Percentiles rank a stretch among this genome's conserved stretches.
Conservation (phyloP, 2,329 filamentous ascomycete genomes). For the Aspergillus luchuensis region DNA sequence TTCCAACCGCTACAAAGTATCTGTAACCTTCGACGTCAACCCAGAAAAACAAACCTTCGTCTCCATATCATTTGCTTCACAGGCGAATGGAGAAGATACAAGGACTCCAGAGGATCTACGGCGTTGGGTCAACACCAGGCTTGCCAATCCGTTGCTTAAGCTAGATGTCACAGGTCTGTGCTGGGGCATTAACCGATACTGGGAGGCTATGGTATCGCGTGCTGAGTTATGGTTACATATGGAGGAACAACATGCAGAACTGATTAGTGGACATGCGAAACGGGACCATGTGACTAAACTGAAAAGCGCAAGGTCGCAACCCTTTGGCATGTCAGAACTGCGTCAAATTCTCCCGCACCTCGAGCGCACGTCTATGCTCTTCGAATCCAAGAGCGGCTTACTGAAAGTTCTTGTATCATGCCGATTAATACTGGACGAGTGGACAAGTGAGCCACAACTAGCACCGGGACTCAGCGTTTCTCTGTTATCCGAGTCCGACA, state of each 20-base stretch:
- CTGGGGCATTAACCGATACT: slow-evolving; percentile 46
- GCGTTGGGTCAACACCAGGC: slow-evolving; percentile 38
- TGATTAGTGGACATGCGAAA: slow-evolving; percentile 13
- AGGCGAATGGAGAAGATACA: slow-evolving; percentile 18
- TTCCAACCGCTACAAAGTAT: slow-evolving; percentile 34
- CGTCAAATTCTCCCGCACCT: slow-evolving; percentile 34
- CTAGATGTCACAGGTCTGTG: slow-evolving; percentile 45
- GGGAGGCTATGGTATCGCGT: slow-evolving; percentile 42
- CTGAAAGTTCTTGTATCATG: slow-evolving; percentile 38
- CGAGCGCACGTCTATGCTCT: slow-evolving; percentile 38
- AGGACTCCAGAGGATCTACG: slow-evolving; percentile 34
- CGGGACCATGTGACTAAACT: background rate
- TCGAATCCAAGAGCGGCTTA: slow-evolving; percentile 24
- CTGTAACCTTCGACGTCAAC: slow-evolving; percentile 39
- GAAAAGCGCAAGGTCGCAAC: slow-evolving; percentile 12
- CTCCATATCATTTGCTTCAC: slow-evolving; percentile 34
- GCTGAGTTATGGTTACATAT: slow-evolving; percentile 42
- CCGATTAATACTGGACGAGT: slow-evolving; percentile 39
- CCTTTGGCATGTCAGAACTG: too few species aligned
- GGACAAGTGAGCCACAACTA: slow-evolving; percentile 45
- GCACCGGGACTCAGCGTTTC: slow-evolving; percentile 40
- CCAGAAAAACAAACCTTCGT: slow-evolving; percentile 37
- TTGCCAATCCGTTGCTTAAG: slow-evolving; percentile 38
- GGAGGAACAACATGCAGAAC: slow-evolving; percentile 27
- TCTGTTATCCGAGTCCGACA: slow-evolving; percentile 12